Evolutionary conservation across 1,284 basidiomycete species (phyloP).

Genomic region (Anthracocystis setariae): DNA sequence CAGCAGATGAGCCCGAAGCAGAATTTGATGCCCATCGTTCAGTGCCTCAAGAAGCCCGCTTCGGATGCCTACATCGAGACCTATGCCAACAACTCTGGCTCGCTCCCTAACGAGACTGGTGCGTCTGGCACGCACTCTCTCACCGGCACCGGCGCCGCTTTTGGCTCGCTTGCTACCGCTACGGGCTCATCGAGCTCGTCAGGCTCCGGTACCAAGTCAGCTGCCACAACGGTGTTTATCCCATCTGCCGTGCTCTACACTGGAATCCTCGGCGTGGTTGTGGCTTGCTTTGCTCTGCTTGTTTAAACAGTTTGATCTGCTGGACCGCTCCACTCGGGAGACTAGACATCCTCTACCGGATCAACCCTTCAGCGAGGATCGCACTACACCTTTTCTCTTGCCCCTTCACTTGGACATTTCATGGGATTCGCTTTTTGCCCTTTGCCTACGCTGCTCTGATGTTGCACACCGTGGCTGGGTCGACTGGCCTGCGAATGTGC

Average conservation of each 20-base stretch:
- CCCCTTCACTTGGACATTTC: background rate
- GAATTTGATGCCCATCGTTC: constrained; percentile 70
- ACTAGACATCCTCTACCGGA: background rate
- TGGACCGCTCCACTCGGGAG: no score
- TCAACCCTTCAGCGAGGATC: no score
- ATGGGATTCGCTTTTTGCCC: no score
- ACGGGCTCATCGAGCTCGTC: constrained; percentile 10
- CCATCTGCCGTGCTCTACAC: constrained; percentile 28
- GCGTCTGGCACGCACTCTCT: constrained; percentile 34
- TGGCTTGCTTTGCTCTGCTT: constrained; percentile 34
- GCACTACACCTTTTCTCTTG: background rate
- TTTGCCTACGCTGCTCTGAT: no score
- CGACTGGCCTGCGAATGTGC: no score
- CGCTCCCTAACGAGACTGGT: constrained; percentile 42
- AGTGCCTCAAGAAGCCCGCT: constrained; percentile 54
- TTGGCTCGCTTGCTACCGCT: constrained; percentile 19
- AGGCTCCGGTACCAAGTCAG: constrained; percentile 13
- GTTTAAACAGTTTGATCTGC: constrained; percentile 4
- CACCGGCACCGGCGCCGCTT: constrained; percentile 29
- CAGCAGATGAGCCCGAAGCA: constrained; percentile 71
- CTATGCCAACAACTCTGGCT: constrained; percentile 51
- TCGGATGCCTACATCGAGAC: constrained; percentile 61
- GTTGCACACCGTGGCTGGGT: no score
- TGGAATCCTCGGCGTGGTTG: constrained; percentile 24
- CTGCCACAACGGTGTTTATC: constrained; percentile 15